Evolutionary conservation across 1,284 basidiomycete species (phyloP).

Genomic region (Boletus semigastroideus): DNA sequence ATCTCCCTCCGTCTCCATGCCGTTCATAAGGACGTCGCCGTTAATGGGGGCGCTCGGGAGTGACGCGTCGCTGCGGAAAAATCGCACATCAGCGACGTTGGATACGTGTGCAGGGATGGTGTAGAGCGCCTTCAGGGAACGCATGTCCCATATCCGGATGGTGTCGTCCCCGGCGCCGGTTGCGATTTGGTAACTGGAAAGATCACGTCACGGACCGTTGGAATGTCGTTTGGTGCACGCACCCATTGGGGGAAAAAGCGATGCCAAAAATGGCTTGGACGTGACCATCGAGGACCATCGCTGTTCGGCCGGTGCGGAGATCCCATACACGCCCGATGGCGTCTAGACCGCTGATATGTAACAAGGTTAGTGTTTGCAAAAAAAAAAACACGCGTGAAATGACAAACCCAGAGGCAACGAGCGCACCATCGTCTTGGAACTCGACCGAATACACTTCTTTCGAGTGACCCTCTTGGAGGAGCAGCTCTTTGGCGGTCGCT

Average conservation of each 20-base stretch:
- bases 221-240: slow-evolving; percentile 26
- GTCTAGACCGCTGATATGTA: slow-evolving; percentile 83
- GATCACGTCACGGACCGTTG: slow-evolving; percentile 16
- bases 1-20: slow-evolving; percentile 26
- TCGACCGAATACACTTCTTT: slow-evolving; percentile 95
- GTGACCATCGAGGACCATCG: slow-evolving; percentile 98
- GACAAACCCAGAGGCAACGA: slow-evolving; percentile 84
- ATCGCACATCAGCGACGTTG: slow-evolving; percentile 92
- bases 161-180: slow-evolving; percentile 98
- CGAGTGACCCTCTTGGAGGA: slow-evolving; percentile 95
- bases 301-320: slow-evolving; percentile 89
- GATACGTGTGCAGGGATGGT: slow-evolving; percentile 96
- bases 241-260: slow-evolving; percentile 96
- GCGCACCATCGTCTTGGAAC: slow-evolving; percentile 93
- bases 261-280: slow-evolving; percentile 92
- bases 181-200: slow-evolving; percentile 87
- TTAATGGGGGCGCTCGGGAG: slow-evolving; percentile 31
- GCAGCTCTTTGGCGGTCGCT: slow-evolving; percentile 73
- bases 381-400: not conserved
- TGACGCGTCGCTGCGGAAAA: slow-evolving; percentile 69
- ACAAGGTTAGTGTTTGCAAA: slow-evolving; percentile 9
- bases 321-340: slow-evolving; percentile 99
- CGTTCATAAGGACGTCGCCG: slow-evolving; percentile 40
- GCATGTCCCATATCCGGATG: slow-evolving; percentile 98
- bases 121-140: slow-evolving; percentile 88